Evolutionary conservation across 768 basidiomycete species (phyloP), one percentile per base, ranked within the genome.

Genomic region (Boletus reticuloceps): DNA sequence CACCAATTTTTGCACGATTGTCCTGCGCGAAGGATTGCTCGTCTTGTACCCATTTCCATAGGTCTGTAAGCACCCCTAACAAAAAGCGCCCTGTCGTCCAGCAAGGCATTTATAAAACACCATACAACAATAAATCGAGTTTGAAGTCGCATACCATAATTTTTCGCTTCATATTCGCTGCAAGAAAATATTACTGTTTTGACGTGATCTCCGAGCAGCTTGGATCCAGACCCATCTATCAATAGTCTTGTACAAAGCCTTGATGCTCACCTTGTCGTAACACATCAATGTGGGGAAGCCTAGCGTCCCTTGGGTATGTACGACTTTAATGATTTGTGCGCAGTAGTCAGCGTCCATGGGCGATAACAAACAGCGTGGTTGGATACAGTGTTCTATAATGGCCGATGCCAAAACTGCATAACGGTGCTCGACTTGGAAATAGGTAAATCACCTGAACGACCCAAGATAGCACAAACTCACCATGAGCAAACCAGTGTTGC

Each of bases 271-370:
- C 74, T 83, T 88, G 71, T 95, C 87, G 64, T 94, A 97, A 56
- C 88, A 85, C 66, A 83, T 81, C 12, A 97, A 70, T 0, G 94
- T 94, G 37, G 88, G 86, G 69, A 98, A 99, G 3, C 88, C 88
- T 10, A 85, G 83, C 1, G 95, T 95, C n/a, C 92, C 94, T 67
- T 88, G 83, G 14, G 82, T 80, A 62, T 99, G 97, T 56, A 98
- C 77, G 14, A 88, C 79, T 66, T 89, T 89, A 69, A 98, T 89
- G 64, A 98, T 88, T 60, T 92, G 89, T 3, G 92, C 88, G 53
- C 93, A 94, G 62, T 86, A 99, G 53, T 96, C 89, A 25, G 97
- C 96, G 70, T 99, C 97, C 84, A 94, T 91, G 0, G 94, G 94
- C 0, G 96, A 96, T n/a, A 98, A 75, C 39, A 98, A 75, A 60